Conservation (phyloP, 1,284 basidiomycete species). For the Kwoniella shivajii region DNA sequence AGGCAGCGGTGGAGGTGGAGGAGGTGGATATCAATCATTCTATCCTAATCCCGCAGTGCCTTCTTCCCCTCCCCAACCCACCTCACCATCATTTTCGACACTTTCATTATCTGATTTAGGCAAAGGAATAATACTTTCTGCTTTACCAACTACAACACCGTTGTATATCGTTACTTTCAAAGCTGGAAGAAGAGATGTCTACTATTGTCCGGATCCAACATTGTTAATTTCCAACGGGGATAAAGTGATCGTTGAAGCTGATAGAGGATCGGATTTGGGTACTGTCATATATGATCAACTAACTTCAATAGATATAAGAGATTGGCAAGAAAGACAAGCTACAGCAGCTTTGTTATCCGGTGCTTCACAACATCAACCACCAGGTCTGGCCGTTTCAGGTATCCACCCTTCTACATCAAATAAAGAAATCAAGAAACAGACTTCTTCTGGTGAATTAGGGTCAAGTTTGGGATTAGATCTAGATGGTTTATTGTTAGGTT, state of each 20-base stretch:
- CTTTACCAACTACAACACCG: constrained; percentile 79
- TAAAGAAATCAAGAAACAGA: constrained; percentile 2
- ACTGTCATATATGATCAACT: constrained; percentile 87
- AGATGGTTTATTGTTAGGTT: constrained; percentile 40
- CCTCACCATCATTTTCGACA: constrained; percentile 45
- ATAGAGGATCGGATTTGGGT: constrained; percentile 89
- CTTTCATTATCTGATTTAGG: constrained; percentile 69
- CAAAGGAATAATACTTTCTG: constrained; percentile 81
- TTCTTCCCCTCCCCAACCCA: constrained; percentile 29
- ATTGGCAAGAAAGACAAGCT: constrained; percentile 75
- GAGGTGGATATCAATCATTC: constrained; percentile 1
- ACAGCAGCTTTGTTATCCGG: constrained; percentile 51
- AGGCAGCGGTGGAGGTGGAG: background rate
- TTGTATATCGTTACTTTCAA: constrained; percentile 98
- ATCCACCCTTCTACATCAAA: background rate
- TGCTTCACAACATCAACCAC: constrained; percentile 51
- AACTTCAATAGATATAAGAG: constrained; percentile 86
- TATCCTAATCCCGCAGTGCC: constrained; percentile 14
- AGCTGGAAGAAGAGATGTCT: constrained; percentile 90
- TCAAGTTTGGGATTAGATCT: constrained; percentile 24
- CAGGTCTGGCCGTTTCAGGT: constrained; percentile 51
- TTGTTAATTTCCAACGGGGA: constrained; percentile 69
- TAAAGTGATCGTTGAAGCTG: constrained; percentile 91
- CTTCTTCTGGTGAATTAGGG: constrained; percentile 47
- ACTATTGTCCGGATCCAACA: constrained; percentile 74